Evolutionary conservation across 345 rosid species (phyloP), one percentile per base, ranked within the genome.

Genomic region (Sonneratia alba): DNA sequence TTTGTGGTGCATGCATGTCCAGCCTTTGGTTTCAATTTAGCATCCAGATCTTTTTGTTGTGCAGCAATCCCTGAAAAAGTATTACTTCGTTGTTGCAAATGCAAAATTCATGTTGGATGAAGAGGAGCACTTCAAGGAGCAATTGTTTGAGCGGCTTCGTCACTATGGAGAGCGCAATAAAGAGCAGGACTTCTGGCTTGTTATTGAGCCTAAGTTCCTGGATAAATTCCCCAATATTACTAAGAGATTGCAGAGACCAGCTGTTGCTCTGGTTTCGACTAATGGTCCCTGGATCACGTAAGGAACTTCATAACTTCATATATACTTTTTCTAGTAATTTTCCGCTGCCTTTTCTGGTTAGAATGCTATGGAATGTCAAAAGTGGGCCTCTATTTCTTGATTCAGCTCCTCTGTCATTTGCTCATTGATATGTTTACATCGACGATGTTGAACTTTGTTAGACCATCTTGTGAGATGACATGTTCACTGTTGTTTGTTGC

Each of bases 21-120:
- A 69, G 56, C 4, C 19, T 56, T 56, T 3, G 62, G 62, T 56
- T 56, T 56, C 32, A 6, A n/a, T 1, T 56, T 21, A 56, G 3
- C 21, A n/a, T 0, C 12, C 27, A 56, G 21, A 3, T 71, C 67
- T 67, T 47, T 10, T 64, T 64, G 18, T 55, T 22, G 53, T 69
- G 70, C 80, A 85, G 87, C 72, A 77, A 75, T 55, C 82, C 61
- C 68, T 69, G 73, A 83, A 72, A 9, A 91, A 85, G 80, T 94
- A 88, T 62, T 80, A 86, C 76, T 94, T 93, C 40, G 74, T 89
- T 70, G 89, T 93, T 38, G 98, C 98, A 0, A 93, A 91, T 63
- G 97, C 98, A 1, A 91, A 93, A 72, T 91, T 93, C 87, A 89
- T 93, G 98, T 82, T 93, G 76, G 98, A 93, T 69, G 98, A 93